These are phyloP conservation scores for Naganishia kalamii DNA, from an alignment of 768 basidiomycete species.

Conservation along the genomic window DNA sequence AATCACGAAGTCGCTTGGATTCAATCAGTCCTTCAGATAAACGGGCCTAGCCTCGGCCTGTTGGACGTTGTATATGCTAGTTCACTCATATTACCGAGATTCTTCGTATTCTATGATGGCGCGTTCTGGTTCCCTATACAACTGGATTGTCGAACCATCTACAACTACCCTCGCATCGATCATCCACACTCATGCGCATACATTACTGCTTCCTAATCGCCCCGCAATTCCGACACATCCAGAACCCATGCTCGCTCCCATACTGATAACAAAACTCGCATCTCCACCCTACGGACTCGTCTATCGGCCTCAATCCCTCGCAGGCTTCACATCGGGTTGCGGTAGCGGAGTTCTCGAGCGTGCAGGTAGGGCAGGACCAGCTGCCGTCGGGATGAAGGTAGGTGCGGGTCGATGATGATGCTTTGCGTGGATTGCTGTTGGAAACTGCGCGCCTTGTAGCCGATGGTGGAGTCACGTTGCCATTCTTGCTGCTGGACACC, in stretches of 20 bases:
- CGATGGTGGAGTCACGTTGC: neutral
- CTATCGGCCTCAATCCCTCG: constrained; percentile 47
- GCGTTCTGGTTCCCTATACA: too few species aligned
- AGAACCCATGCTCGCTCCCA: constrained; percentile 60
- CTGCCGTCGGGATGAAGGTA: constrained; percentile 15
- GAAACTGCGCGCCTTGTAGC: neutral
- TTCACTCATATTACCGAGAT: too few species aligned
- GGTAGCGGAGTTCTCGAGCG: constrained; percentile 56
- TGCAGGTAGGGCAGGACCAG: constrained; percentile 55
- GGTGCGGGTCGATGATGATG: neutral
- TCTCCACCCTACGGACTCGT: constrained; percentile 55
- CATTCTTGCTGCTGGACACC: neutral
- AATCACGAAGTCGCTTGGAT: too few species aligned
- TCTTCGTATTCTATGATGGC: too few species aligned
- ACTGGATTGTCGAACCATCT: too few species aligned
- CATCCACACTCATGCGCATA: neutral
- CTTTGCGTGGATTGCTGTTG: neutral
- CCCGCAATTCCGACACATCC: constrained; percentile 72
- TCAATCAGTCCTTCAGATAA: too few species aligned
- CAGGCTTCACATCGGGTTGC: constrained; percentile 62
- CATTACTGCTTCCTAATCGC: constrained; percentile 56
- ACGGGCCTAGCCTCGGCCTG: too few species aligned
- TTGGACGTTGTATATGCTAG: too few species aligned
- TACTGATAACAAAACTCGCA: constrained; percentile 61
- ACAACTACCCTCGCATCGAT: too few species aligned